A percentile compares a stretch with the other conserved stretches of the same genome.
These are phyloP conservation scores for Blastomyces emzantsi DNA, from an alignment of 2,329 filamentous ascomycete species.

Conservation along the genomic window DNA sequence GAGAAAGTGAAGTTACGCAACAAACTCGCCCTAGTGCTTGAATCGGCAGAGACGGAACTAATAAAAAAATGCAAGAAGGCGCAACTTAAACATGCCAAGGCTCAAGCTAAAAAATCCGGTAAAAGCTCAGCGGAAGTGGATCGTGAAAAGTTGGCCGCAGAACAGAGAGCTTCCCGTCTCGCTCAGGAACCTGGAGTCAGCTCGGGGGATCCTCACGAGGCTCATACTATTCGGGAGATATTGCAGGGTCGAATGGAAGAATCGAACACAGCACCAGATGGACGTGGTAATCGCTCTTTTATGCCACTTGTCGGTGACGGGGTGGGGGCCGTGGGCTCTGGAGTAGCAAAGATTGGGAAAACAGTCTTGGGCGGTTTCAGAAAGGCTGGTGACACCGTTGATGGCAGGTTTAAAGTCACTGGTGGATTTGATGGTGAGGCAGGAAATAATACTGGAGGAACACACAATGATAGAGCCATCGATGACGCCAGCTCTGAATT, in stretches of 20 bases:
- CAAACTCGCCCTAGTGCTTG: constrained; percentile 60
- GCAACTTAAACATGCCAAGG: constrained; percentile 60
- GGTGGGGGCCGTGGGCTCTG: constrained; percentile 44
- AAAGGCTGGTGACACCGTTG: constrained; percentile 31
- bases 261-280: constrained; percentile 11
- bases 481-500: constrained; percentile 7
- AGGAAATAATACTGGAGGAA: constrained; percentile 9
- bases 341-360: constrained; percentile 39
- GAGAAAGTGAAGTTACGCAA: constrained; percentile 75
- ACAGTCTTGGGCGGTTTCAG: constrained; percentile 37
- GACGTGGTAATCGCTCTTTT: constrained; percentile 20
- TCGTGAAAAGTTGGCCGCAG: constrained; percentile 43
- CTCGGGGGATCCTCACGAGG: constrained; percentile 50
- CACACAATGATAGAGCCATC: constrained; percentile 12
- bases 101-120: constrained; percentile 55
- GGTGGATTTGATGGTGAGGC: constrained; percentile 26
- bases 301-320: constrained; percentile 45
- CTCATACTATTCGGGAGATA: constrained; percentile 35
- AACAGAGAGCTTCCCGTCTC: constrained; percentile 39
- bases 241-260: constrained; percentile 15
- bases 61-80: constrained; percentile 71
- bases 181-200: constrained; percentile 44
- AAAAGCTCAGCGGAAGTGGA: constrained; percentile 31
- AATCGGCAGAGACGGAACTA: constrained; percentile 74
- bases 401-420: constrained; percentile 28